phyloP scores from a whole-genome alignment of 2,329 filamentous ascomycete genomes.

The Apiospora pterosperma region DNA sequence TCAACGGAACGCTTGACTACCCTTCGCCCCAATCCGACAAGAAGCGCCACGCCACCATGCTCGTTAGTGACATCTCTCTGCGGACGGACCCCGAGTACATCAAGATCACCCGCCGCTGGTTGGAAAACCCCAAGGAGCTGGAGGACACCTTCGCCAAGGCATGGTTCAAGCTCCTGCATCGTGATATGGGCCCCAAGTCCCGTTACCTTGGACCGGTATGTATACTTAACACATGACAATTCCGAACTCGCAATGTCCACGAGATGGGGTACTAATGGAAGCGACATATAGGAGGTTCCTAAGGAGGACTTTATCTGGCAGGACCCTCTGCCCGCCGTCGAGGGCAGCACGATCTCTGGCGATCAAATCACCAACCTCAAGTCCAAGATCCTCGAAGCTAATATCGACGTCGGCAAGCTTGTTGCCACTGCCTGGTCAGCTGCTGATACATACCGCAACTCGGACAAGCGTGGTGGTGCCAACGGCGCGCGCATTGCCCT shows the following conservation, averaged over 20 bases:
- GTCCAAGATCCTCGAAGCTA: conserved; percentile 62
- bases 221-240: too few relatives aligned
- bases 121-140: conserved; percentile 65
- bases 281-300: conserved; percentile 52
- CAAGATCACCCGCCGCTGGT: conserved; percentile 71
- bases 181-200: conserved; percentile 69
- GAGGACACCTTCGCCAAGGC: conserved; percentile 67
- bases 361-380: conserved; percentile 64
- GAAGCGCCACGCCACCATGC: conserved; percentile 74
- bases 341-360: conserved; percentile 58
- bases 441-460: conserved; percentile 68
- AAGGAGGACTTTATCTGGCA: conserved; percentile 70
- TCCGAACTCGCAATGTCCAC: not conserved
- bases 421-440: conserved; percentile 67
- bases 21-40: conserved; percentile 66
- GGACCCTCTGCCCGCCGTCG: conserved; percentile 62
- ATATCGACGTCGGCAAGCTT: conserved; percentile 57
- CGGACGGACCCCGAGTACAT: conserved; percentile 70
- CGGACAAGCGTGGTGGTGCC: conserved; percentile 79
- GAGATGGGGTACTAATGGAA: not conserved
- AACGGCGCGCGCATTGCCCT: conserved; percentile 78
- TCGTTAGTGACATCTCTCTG: conserved; percentile 71
- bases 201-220: conserved; percentile 64
- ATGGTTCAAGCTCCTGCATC: conserved; percentile 83
- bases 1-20: conserved; percentile 63